Evolutionary conservation across 768 basidiomycete species (phyloP).

Genomic region (Asterophora parasitica): DNA sequence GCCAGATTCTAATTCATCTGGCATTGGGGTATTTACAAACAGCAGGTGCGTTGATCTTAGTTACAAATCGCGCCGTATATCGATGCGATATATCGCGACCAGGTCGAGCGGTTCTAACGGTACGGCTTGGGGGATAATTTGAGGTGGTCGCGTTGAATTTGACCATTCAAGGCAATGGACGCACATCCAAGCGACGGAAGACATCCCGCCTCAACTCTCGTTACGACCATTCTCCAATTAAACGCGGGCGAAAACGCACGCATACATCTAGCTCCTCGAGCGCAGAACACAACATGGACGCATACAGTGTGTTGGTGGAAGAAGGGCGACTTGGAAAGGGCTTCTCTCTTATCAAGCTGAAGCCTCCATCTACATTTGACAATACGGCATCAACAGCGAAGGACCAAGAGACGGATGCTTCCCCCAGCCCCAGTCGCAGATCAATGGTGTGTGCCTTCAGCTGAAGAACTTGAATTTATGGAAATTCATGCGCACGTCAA

Average conservation of each 20-base stretch:
- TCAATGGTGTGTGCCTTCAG: not conserved
- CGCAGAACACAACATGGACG: conserved; percentile 35
- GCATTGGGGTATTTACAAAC: conserved; percentile 16
- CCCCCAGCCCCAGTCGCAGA: conserved; percentile 4
- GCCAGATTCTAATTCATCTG: conserved; percentile 5
- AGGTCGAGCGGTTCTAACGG: conserved; percentile 14
- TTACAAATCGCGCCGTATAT: not conserved
- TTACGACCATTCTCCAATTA: conserved; percentile 41
- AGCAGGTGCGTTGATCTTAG: conserved; percentile 14
- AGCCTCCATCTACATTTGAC: conserved; percentile 1
- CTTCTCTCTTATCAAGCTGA: conserved; percentile 43
- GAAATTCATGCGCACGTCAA: not conserved
- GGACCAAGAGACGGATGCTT: not conserved
- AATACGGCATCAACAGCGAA: not conserved
- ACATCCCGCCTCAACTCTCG: conserved; percentile 49
- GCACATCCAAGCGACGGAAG: conserved; percentile 42
- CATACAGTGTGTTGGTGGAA: conserved; percentile 27
- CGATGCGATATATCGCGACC: not conserved
- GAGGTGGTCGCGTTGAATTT: not conserved
- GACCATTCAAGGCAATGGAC: conserved; percentile 4
- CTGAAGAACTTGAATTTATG: not conserved
- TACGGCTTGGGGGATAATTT: not conserved
- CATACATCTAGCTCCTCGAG: conserved; percentile 40
- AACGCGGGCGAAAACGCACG: conserved; percentile 23
- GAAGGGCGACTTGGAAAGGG: conserved; percentile 32